Evolutionary conservation across 1,284 basidiomycete genomes (phyloP).

Genomic region (Naganishia sp.): DNA sequence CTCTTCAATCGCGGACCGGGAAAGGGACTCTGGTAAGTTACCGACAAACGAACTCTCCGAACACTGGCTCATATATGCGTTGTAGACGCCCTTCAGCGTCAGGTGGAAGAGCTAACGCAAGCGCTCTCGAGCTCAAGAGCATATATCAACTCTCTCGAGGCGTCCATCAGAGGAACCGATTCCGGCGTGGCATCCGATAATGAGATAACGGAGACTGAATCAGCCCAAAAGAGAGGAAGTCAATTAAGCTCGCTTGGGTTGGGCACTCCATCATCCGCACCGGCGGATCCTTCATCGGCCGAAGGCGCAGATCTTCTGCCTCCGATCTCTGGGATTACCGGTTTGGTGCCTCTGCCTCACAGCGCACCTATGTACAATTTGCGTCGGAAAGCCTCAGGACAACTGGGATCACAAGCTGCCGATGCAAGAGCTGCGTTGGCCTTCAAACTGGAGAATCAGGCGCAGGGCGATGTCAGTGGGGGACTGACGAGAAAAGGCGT

Average conservation of each 20-base stretch:
- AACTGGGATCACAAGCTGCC: slow-evolving; percentile 15
- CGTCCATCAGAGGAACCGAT: slow-evolving; percentile 17
- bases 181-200: background rate
- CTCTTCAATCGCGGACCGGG: background rate
- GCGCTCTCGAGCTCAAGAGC: slow-evolving; percentile 15
- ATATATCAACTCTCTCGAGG: slow-evolving; percentile 19
- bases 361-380: slow-evolving; percentile 27
- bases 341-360: slow-evolving; percentile 8
- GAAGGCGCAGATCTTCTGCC: background rate
- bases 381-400: slow-evolving; percentile 23
- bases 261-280: background rate
- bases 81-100: slow-evolving; percentile 6
- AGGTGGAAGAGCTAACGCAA: slow-evolving; percentile 25
- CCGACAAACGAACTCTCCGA: background rate
- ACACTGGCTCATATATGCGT: background rate
- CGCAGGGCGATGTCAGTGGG: background rate
- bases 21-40: slow-evolving; percentile 18
- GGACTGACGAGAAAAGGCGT: slow-evolving; percentile 18
- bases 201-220: background rate
- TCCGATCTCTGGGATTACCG: background rate
- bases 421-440: slow-evolving; percentile 24
- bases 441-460: slow-evolving; percentile 11
- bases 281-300: background rate
- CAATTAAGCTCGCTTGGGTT: slow-evolving; percentile 1
- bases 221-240: slow-evolving; percentile 1